Conservation (phyloP, 306 rosid genomes). For the Amphicarpaea edgeworthii region DNA sequence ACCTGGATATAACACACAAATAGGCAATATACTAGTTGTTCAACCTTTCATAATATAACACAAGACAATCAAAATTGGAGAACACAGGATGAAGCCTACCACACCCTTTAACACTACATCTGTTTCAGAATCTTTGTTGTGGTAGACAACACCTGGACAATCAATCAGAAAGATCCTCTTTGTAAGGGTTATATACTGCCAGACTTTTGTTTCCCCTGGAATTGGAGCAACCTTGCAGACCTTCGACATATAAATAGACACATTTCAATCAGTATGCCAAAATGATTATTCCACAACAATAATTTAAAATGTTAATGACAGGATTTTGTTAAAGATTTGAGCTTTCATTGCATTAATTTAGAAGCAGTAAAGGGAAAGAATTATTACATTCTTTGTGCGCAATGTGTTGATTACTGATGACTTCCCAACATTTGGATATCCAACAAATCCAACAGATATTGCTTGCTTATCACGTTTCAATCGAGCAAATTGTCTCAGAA, state of each 20-base stretch:
- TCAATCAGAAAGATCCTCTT: slow-evolving; percentile 95
- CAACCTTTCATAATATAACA: too few relatives aligned
- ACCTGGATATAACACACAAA: too few relatives aligned
- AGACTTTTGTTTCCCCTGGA: slow-evolving; percentile 96
- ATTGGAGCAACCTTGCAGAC: slow-evolving; percentile 99
- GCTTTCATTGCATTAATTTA: slow-evolving; percentile 2
- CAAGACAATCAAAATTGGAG: slow-evolving; percentile 7
- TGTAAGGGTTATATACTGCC: slow-evolving; percentile 96
- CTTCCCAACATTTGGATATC: slow-evolving; percentile 98
- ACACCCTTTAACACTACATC: slow-evolving; percentile 92
- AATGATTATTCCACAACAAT: slow-evolving; percentile 25
- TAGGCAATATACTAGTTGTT: too few relatives aligned
- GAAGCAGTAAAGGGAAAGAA: slow-evolving; percentile 39
- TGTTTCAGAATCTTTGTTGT: slow-evolving; percentile 83
- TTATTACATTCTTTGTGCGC: slow-evolving; percentile 81
- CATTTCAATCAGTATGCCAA: slow-evolving; percentile 30
- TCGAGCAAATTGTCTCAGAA: slow-evolving; percentile 90
- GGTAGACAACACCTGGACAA: slow-evolving; percentile 96
- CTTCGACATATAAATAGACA: slow-evolving; percentile 50
- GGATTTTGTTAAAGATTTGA: slow-evolving; percentile 2
- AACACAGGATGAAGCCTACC: slow-evolving; percentile 60
- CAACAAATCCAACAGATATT: slow-evolving; percentile 95
- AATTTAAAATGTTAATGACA: neutral
- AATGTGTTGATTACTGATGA: slow-evolving; percentile 93
- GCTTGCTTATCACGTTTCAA: slow-evolving; percentile 96